phyloP scores from a whole-genome alignment of 306 rosid species.

The Mucuna pruriens region DNA sequence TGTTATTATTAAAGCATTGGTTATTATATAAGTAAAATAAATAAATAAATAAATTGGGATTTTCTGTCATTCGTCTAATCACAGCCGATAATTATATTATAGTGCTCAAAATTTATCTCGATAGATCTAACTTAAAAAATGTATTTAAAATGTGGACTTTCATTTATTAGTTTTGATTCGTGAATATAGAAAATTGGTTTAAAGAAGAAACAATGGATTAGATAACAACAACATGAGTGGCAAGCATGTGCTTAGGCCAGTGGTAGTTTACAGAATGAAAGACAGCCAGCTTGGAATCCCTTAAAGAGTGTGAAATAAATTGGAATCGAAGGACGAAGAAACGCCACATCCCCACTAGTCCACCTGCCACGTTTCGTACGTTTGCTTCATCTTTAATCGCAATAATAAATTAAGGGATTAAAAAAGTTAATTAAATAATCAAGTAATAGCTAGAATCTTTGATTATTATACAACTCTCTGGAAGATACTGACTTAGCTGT shows the following conservation, averaged over 20 bases:
- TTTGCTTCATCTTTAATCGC: slow-evolving; percentile 41
- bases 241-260: slow-evolving; percentile 65
- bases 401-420: slow-evolving; percentile 39
- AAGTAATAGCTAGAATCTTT: slow-evolving; percentile 46
- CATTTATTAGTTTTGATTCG: too few species aligned
- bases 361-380: slow-evolving; percentile 60
- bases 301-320: slow-evolving; percentile 47
- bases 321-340: slow-evolving; percentile 48
- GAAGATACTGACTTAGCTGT: slow-evolving; percentile 68
- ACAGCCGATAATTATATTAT: too few species aligned
- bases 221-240: slow-evolving; percentile 44
- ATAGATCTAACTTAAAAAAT: too few species aligned
- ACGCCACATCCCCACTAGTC: slow-evolving; percentile 54
- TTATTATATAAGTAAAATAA: too few species aligned
- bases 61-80: too few species aligned
- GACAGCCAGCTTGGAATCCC: slow-evolving; percentile 70
- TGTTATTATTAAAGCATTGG: slow-evolving; percentile 31
- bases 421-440: slow-evolving; percentile 31
- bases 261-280: slow-evolving; percentile 45
- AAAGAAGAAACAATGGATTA: background rate
- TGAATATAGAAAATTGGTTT: too few species aligned
- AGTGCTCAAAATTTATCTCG: too few species aligned
- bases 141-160: too few species aligned
- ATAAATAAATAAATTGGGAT: too few species aligned
- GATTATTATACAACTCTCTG: slow-evolving; percentile 40